Conservation (phyloP, 2,329 filamentous ascomycete genomes). For the Aspergillus brunneoviolaceus region DNA sequence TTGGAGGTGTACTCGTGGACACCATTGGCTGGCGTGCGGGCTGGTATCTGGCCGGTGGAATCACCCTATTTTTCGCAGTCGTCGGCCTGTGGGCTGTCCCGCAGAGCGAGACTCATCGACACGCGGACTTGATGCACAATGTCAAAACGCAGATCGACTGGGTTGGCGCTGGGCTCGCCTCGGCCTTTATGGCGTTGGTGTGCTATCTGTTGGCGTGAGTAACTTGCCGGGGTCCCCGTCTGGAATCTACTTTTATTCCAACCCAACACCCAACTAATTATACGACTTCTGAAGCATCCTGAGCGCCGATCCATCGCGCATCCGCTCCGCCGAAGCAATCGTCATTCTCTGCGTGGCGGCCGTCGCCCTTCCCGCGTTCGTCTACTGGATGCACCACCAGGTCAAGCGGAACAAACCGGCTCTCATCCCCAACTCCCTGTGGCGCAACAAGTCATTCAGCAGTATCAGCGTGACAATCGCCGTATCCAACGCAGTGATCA, state of each 20-base stretch:
- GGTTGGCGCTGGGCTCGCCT: conserved; percentile 47
- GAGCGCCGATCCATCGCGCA: conserved; percentile 1
- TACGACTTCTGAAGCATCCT: not conserved
- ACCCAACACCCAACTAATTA: not conserved
- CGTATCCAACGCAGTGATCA: not conserved
- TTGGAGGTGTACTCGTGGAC: conserved; percentile 37
- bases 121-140: conserved; percentile 18
- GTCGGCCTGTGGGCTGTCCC: conserved; percentile 19
- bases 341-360: conserved; percentile 29
- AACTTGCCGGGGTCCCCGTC: not conserved
- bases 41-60: conserved; percentile 46
- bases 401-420: conserved; percentile 24
- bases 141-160: conserved; percentile 49
- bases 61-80: conserved; percentile 23
- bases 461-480: conserved; percentile 31
- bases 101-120: conserved; percentile 27
- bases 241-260: too few relatives aligned
- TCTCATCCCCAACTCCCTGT: conserved; percentile 37
- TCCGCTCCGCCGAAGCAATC: conserved; percentile 21
- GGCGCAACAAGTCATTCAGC: conserved; percentile 33
- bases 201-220: conserved; percentile 45
- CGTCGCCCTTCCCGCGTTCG: conserved; percentile 29
- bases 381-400: conserved; percentile 26
- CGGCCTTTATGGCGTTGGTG: conserved; percentile 47
- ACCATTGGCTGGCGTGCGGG: conserved; percentile 50